Base-by-base conservation (phyloP, 2,329 filamentous ascomycete genomes). In the Thielaviopsis ethacetica region DNA sequence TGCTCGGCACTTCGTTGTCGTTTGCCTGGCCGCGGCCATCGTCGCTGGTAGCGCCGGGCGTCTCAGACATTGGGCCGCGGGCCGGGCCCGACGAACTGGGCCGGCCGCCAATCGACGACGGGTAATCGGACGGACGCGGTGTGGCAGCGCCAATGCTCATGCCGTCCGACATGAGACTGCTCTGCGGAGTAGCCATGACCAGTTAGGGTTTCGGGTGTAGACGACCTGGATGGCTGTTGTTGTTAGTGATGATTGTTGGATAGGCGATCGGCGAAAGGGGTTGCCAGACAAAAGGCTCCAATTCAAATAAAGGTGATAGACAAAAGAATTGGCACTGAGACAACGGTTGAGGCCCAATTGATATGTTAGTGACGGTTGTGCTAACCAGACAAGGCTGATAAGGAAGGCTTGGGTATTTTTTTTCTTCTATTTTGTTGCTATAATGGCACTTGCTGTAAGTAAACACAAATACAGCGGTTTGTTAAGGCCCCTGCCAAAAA, bases 31-130 rank as follows among this genome's bases (percentile, higher is more conserved):
- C 63, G 10, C 71, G 77, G 65, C 80, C 81, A 60, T 83, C 80
- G 60, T 84, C 81, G 63, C 81, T 83, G n/a, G 75, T 73, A 0
- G 76, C 78, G 57, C 76, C 80, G 62, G 77, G 66, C 62, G 78
- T 82, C 68, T 85, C 82, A 4, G 82, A 84, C 1, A 80, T 81
- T n/a, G 80, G 81, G 0, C 73, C 79, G 63, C 78, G 71, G 26
- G 80, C 79, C 44, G 79, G 74, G 15, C 74, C 73, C 6, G 78
- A 79, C 7, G 78, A 81, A 51, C 76, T 76, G 60, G 74, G 74
- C 22, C 57, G 54, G 21, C 47, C 53, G 34, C 56, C 56, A 26
- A 58, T 53, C 3, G 59, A 58, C 22, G 59, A 61, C 34, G 59
- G 56, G 57, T 74, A 71, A 30, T 69, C 67, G 62, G 71, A 71